Conservation (phyloP, 1,284 basidiomycete species). For the Meira miltonrushii region DNA sequence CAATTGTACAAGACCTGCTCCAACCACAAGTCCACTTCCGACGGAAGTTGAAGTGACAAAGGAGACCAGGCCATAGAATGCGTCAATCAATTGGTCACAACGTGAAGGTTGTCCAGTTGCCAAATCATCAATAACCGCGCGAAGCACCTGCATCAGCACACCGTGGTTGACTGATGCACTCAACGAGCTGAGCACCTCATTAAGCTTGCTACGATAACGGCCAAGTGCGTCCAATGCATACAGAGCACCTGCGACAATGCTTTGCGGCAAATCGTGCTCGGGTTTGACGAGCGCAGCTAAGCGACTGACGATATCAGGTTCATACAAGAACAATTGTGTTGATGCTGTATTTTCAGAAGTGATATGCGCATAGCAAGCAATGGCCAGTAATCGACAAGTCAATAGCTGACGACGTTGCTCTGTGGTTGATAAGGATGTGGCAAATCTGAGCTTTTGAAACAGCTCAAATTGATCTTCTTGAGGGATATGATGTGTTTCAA, state of each 20-base stretch:
- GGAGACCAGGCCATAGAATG: constrained; percentile 74
- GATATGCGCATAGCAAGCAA: constrained; percentile 65
- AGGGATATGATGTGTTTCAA: constrained; percentile 70
- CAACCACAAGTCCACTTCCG: constrained; percentile 86
- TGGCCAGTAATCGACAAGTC: constrained; percentile 73
- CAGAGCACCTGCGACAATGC: constrained; percentile 70
- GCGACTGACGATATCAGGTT: constrained; percentile 69
- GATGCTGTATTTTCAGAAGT: constrained; percentile 66
- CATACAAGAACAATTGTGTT: constrained; percentile 82
- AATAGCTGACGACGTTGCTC: constrained; percentile 73
- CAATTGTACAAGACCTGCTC: constrained; percentile 88
- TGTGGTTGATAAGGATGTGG: constrained; percentile 64
- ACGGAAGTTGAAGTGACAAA: constrained; percentile 77
- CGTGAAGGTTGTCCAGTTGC: constrained; percentile 58
- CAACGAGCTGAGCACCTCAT: constrained; percentile 81
- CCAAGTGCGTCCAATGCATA: constrained; percentile 83
- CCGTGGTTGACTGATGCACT: constrained; percentile 97
- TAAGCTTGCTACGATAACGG: constrained; percentile 73
- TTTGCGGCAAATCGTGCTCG: constrained; percentile 21
- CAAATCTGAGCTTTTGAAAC: constrained; percentile 77
- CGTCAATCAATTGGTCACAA: constrained; percentile 54
- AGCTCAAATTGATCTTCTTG: constrained; percentile 82
- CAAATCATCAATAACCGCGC: constrained; percentile 31
- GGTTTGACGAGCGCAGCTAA: constrained; percentile 39
- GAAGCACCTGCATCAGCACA: constrained; percentile 55